Percentiles rank a stretch among this genome's conserved stretches.
Conservation (phyloP, 2,329 filamentous ascomycete genomes). For the Arthroderma sp. region DNA sequence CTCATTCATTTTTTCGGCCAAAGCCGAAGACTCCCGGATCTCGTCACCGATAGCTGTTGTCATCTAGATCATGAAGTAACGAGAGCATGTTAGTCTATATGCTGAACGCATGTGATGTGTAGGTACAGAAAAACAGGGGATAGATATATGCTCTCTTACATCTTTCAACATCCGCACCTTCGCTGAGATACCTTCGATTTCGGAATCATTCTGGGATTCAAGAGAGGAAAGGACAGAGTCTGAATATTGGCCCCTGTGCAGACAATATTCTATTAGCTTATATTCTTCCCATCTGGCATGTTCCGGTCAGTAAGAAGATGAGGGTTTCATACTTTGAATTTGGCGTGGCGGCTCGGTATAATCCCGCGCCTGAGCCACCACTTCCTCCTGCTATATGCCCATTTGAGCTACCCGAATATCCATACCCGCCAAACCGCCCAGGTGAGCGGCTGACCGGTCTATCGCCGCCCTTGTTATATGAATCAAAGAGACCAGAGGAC, state of each 20-base stretch:
- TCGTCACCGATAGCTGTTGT: conserved; percentile 89
- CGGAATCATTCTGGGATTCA: conserved; percentile 86
- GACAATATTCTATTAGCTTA: background rate
- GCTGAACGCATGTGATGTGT: too few relatives aligned
- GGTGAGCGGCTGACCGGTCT: conserved; percentile 28
- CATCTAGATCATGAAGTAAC: conserved; percentile 42
- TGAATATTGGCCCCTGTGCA: conserved; percentile 69
- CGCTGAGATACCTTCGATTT: conserved; percentile 78
- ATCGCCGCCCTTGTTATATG: conserved; percentile 46
- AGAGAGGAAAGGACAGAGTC: conserved; percentile 83
- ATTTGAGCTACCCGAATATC: conserved; percentile 10
- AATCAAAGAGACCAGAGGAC: conserved; percentile 61
- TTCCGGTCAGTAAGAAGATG: background rate
- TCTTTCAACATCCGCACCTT: conserved; percentile 85
- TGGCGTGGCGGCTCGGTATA: conserved; percentile 54
- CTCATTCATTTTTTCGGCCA: conserved; percentile 94
- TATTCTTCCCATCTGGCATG: background rate
- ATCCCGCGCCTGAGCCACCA: conserved; percentile 17
- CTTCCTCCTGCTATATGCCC: conserved; percentile 6
- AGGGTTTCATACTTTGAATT: conserved; percentile 46
- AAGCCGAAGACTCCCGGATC: conserved; percentile 74
- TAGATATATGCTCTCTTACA: conserved; percentile 40
- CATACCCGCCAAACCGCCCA: conserved; percentile 22
- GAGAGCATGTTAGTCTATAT: too few relatives aligned
- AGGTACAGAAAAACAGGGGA: background rate